Conservation (phyloP, 257 asterid genomes). For the Solanum lycopersicoides region DNA sequence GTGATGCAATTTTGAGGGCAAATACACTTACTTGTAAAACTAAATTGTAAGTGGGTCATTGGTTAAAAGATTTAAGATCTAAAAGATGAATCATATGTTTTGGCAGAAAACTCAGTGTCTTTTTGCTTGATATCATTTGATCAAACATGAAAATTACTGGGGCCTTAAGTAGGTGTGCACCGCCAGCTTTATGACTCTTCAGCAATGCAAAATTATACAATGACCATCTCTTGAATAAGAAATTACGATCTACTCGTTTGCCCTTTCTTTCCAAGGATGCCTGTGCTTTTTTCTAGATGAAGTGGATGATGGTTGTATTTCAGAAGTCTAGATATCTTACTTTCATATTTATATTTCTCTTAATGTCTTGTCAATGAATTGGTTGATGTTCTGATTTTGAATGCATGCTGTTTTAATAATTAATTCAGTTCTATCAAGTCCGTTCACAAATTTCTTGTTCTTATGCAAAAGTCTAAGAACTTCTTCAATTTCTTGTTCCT, state of each 20-base stretch:
- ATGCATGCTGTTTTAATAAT: neutral
- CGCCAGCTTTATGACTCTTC: neutral
- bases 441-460: neutral
- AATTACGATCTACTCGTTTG: neutral
- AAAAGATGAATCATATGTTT: neutral
- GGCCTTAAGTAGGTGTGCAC: neutral
- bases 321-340: neutral
- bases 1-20: neutral
- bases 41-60: neutral
- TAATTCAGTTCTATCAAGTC: neutral
- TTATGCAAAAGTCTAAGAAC: neutral
- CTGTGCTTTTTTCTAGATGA: neutral
- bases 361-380: neutral
- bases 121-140: neutral
- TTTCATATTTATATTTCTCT: neutral
- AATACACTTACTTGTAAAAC: neutral
- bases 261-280: neutral
- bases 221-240: neutral
- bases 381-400: neutral
- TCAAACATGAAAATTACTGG: neutral
- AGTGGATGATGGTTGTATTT: neutral
- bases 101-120: neutral
- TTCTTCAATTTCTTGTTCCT: neutral
- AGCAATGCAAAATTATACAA: neutral
- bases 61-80: neutral